Base-by-base conservation (phyloP, 331 rosid genomes). In the Quercus tomentella region DNA sequence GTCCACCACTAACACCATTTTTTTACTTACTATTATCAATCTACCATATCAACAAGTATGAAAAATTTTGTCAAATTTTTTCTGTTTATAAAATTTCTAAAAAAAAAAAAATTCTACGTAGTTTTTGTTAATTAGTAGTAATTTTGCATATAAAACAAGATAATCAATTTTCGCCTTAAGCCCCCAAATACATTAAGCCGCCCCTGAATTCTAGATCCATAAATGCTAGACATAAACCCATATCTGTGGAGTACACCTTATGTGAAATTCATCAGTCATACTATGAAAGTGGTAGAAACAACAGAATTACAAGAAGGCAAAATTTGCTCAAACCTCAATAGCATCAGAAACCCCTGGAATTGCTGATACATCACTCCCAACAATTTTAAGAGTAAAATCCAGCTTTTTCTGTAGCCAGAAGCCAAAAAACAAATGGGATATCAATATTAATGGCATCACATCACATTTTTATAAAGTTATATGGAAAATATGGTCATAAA, bases 301-400 rank as follows among this genome's bases (percentile, higher is more conserved):
- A 63, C 21, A 70, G 22, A 72, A 82, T 8, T 35, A 41, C 72
- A 14, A 71, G 17, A 41, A 77, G 61, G 54, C 25, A 67, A 35
- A 77, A 56, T 74, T 74, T 68, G 54, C 72, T 77, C 81, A 54
- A 83, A 92, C 99, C 98, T 95, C 98, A 80, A 95, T 84, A 70
- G 96, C 98, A 77, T 83, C 91, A 55, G 94, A 89, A 81, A 95
- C 65, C 51, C 98, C 99, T 20, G 99, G 99, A 75, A 95, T 67
- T 23, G 94, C 21, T 80, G 97, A 89, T 83, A 95, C 51, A 31
- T 95, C 97, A 63, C 98, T 92, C 51, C 99, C 99, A 56, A 91
- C 57, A 67, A 95, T 80, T 77, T 91, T 95, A 43, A 95, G 94
- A 65, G 92, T 93, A 86, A 93, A 95, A 85, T 93, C 99, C 76